phyloP scores from a whole-genome alignment of 169 alveolate species.

The Eimeria praecox region DNA sequence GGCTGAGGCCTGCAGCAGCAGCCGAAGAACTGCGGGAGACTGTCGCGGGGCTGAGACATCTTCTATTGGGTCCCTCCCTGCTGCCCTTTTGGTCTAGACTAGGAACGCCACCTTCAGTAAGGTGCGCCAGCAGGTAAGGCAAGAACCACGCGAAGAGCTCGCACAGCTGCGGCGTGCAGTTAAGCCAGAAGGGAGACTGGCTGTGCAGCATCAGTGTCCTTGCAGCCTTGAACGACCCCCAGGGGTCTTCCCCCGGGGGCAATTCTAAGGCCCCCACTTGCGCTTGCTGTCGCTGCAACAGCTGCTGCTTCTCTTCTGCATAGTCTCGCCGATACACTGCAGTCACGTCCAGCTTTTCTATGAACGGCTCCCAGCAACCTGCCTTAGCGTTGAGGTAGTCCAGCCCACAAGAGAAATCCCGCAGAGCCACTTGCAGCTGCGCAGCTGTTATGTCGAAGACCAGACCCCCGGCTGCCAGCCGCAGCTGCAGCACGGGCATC shows the following conservation, averaged over 20 bases:
- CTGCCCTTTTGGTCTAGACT: conserved; percentile 2
- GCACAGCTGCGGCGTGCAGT: conserved; percentile 91
- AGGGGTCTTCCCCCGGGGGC: conserved; percentile 81
- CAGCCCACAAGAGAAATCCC: conserved; percentile 46
- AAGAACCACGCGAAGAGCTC: conserved; percentile 88
- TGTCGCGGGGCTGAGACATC: neutral
- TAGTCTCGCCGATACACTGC: conserved; percentile 72
- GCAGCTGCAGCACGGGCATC: conserved; percentile 89
- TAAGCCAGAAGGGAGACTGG: conserved; percentile 88
- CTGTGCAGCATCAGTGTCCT: conserved; percentile 87
- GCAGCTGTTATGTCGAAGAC: conserved; percentile 54
- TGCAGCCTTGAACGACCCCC: conserved; percentile 86
- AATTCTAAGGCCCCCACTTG: conserved; percentile 56
- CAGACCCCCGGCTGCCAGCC: conserved; percentile 83
- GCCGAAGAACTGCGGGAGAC: neutral
- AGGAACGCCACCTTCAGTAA: conserved; percentile 80
- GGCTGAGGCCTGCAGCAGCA: conserved; percentile 6
- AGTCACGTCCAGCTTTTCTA: conserved; percentile 69
- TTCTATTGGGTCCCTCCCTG: neutral
- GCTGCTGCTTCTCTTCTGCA: conserved; percentile 67
- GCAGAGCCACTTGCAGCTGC: conserved; percentile 70
- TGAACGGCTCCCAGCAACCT: conserved; percentile 80
- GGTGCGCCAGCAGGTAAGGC: conserved; percentile 88
- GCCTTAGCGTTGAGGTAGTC: conserved; percentile 70
- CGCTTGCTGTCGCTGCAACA: conserved; percentile 79